Percentiles rank a stretch among this genome's conserved stretches.
Evolutionary conservation across 1,284 basidiomycete species (phyloP).

Genomic region (Pyrrhoderma lamaoense): DNA sequence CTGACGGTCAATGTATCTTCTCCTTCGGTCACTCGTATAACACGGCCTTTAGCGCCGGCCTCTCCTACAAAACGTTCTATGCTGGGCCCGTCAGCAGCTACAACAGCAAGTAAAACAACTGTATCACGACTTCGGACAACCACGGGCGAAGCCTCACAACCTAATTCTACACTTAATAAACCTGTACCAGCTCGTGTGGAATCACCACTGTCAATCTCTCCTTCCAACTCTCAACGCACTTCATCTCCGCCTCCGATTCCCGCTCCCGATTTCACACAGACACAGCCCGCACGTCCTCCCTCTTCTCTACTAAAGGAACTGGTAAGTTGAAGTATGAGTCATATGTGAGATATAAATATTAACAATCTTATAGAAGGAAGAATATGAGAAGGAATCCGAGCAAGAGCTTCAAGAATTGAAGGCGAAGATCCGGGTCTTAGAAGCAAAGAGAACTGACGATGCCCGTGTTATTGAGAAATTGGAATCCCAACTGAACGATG

Average conservation of each 20-base stretch:
- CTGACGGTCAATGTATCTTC: constrained; percentile 26
- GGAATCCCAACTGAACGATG: constrained; percentile 78
- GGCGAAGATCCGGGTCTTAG: constrained; percentile 78
- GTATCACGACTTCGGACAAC: constrained; percentile 25
- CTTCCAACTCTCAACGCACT: constrained; percentile 5
- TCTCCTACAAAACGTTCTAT: constrained; percentile 27
- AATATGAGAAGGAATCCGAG: constrained; percentile 35
- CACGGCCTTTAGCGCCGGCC: constrained; percentile 28
- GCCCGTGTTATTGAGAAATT: constrained; percentile 75
- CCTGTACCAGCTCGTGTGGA: constrained; percentile 2
- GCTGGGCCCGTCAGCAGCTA: constrained; percentile 16
- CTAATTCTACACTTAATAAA: constrained; percentile 1
- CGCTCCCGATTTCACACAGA: constrained; percentile 12
- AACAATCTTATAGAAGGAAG: constrained; percentile 1
- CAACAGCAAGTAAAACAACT: constrained; percentile 25
- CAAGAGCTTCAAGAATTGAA: constrained; percentile 74
- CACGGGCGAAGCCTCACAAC: constrained; percentile 4
- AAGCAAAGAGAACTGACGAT: constrained; percentile 80
- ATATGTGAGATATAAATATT: not conserved
- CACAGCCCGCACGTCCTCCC: constrained; percentile 21
- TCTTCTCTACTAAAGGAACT: constrained; percentile 19
- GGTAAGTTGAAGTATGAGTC: constrained; percentile 1
- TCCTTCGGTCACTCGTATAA: constrained; percentile 30
- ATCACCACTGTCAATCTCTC: constrained; percentile 10
- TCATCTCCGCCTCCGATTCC: constrained; percentile 22